Base-by-base conservation (phyloP, 1,284 basidiomycete genomes). In the Rhodofomes roseus region DNA sequence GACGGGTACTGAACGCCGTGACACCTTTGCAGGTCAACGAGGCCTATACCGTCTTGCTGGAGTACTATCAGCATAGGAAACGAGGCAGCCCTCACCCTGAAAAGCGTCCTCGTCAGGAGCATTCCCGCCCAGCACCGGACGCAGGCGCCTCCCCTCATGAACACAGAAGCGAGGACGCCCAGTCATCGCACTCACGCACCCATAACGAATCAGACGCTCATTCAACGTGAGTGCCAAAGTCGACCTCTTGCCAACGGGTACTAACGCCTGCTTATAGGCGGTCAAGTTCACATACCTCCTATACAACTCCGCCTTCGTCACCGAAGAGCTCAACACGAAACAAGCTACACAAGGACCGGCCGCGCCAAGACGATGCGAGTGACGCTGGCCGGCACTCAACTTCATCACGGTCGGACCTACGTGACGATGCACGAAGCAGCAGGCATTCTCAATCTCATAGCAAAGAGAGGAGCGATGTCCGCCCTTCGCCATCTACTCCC, bases 41-140 rank as follows among this genome's bases (percentile, higher is more conserved):
- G n/a, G 54, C 57, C 20, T 57, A 61, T 37, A 43, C 39, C 31
- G 39, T 44, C 20, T 39, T 61, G 56, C 48, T 58, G 23, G 62
- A 65, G 58, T 59, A 57, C 20, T 62, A 59, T 57, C 64, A 64
- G 55, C 62, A 59, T 53, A 61, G 53, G 52, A 60, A 61, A 36
- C 55, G 57, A 4, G 54, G 41, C 20, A 63, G 60, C 29, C 41
- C 58, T 36, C 60, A 59, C 34, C 54, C 18, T 41, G 58, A 20
- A 57, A 61, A 51, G 34, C 41, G 20, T 39, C 58, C 12, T 50
- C 64, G 22, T 46, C 59, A 62, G 50, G 50, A 23, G 50, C 50
- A 52, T 11, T 34, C 50, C 34, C 31, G 31, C 60, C 55, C 62
- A 18, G 48, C 61, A 12, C 61, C 66, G 8, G 54, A 61, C 1